Base-by-base conservation (phyloP, 345 rosid genomes). In the Barbarea vulgaris region DNA sequence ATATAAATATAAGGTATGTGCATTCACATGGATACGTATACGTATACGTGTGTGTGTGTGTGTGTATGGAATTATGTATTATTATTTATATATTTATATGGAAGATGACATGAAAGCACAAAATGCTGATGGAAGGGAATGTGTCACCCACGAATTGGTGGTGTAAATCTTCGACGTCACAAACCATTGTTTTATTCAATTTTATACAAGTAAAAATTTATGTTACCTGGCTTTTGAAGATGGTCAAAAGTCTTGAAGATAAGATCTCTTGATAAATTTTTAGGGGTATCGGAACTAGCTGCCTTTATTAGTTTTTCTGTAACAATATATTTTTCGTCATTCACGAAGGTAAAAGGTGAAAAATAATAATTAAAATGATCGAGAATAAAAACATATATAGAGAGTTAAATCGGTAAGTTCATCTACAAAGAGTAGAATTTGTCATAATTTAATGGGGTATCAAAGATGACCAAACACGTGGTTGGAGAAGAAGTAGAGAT, bases 81-180 rank as follows among this genome's bases (percentile, higher is more conserved):
- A 36, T 27, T 37, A 19, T 18, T 21, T 14, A 28, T 10, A n/a
- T n/a, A n/a, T 25, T 4, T 15, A 54, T 46, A 54, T 77, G 72
- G 72, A 77, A 71, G 72, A 71, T 77, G 80, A 77, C 70, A n/a
- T 44, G 71, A 73, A 54, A 53, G 56, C 77, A 31, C 64, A 73
- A 74, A 47, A n/a, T 56, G 71, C 53, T 77, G 52, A 77, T 77
- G 76, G 70, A 70, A 70, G 76, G 63, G 72, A 77, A 77, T 71
- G 81, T 77, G 77, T 77, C 80, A 77, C 72, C 61, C 77, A 70
- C 77, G 67, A 77, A 55, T 10, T 70, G 60, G 57, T 64, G 67
- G 62, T 55, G 59, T 70, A 59, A 18, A 28, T 53, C 58, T 55
- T 69, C 25, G 25, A 44, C 64, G 79, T 76, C 76, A 77, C 58